Evolutionary conservation across 768 basidiomycete species (phyloP).

Genomic region (Amanita exitialis): DNA sequence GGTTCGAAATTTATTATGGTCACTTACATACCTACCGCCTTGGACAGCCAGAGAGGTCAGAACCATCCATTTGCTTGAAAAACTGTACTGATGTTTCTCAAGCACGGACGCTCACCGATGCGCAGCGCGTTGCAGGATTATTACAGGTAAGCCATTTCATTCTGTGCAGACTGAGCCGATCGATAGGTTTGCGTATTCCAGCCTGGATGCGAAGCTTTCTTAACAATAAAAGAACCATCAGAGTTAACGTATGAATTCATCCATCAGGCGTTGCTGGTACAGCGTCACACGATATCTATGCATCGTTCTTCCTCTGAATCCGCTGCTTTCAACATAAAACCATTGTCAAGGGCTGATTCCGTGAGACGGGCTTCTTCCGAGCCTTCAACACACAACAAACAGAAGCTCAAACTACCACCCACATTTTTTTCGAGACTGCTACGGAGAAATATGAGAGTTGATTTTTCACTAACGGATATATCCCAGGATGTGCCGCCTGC

Average conservation of each 20-base stretch:
- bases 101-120: constrained; percentile 2
- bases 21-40: neutral
- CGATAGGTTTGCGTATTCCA: neutral
- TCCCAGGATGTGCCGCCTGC: neutral
- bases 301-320: neutral
- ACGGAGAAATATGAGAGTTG: neutral
- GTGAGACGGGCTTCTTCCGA: constrained; percentile 2
- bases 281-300: neutral
- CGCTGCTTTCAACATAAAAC: neutral
- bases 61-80: neutral
- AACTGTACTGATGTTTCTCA: neutral
- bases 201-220: neutral
- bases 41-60: neutral
- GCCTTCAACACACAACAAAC: neutral
- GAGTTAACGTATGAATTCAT: neutral
- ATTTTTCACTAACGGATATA: neutral
- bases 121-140: neutral
- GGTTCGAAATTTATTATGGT: neutral
- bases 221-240: neutral
- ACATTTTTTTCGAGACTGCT: neutral
- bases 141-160: neutral
- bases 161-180: neutral
- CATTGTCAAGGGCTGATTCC: neutral
- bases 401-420: neutral
- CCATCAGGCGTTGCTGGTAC: neutral